These are phyloP conservation scores for Neonothopanus nambi DNA, from an alignment of 1,284 basidiomycete genomes.

Conservation along the genomic window DNA sequence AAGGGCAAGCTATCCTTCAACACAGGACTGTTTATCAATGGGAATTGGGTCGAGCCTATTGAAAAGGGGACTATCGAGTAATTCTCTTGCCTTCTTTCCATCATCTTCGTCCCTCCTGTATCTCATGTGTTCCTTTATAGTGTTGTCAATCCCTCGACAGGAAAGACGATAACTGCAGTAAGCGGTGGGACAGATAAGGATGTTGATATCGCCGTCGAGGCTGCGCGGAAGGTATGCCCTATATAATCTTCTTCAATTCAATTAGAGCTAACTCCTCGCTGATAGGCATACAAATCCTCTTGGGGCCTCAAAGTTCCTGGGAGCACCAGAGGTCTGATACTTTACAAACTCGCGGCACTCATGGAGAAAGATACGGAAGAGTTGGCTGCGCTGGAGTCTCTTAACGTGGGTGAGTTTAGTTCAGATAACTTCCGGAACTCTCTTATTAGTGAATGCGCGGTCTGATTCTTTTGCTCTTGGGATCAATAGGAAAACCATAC, in stretches of 20 bases:
- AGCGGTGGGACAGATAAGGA: constrained; percentile 11
- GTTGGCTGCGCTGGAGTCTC: constrained; percentile 76
- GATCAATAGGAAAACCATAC: not conserved
- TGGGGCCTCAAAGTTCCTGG: constrained; percentile 77
- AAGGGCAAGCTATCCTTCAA: constrained; percentile 60
- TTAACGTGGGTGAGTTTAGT: constrained; percentile 60
- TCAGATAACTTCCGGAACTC: too few relatives aligned
- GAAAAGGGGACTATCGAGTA: constrained; percentile 60
- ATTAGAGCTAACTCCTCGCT: too few relatives aligned
- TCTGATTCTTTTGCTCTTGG: not conserved
- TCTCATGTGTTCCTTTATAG: not conserved
- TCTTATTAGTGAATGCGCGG: not conserved
- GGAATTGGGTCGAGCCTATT: constrained; percentile 61
- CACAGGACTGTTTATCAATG: constrained; percentile 74
- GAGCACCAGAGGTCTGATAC: constrained; percentile 58
- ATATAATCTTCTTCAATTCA: too few relatives aligned
- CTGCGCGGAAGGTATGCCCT: constrained; percentile 6
- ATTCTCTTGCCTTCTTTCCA: constrained; percentile 19
- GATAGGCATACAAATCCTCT: constrained; percentile 65
- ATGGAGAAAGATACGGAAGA: constrained; percentile 76
- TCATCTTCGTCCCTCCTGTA: too few relatives aligned
- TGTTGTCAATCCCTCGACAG: constrained; percentile 1
- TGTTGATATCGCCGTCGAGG: constrained; percentile 8
- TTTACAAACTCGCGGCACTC: constrained; percentile 72
- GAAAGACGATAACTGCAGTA: constrained; percentile 10